Percentiles rank a stretch among this genome's conserved stretches.
phyloP scores from a whole-genome alignment of 179 eudicot genomes.

The Monotropa hypopitys region DNA sequence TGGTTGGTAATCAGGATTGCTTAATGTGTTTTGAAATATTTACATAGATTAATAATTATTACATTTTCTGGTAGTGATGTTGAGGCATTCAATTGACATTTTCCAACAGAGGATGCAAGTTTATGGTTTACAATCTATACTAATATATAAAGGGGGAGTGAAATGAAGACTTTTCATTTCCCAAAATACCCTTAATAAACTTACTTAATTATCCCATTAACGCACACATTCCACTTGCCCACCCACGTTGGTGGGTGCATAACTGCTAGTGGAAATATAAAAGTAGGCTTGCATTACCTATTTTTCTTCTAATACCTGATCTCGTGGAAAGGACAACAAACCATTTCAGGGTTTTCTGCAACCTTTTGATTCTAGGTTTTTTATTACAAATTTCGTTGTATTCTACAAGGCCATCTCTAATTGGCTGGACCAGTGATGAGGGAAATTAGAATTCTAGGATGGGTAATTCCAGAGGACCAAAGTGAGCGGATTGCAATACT shows the following conservation, averaged over 20 bases:
- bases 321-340: neutral
- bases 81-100: neutral
- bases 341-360: too few relatives aligned
- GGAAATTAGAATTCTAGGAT: too few relatives aligned
- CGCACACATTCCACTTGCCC: too few relatives aligned
- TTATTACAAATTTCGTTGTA: neutral
- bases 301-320: neutral
- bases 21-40: neutral
- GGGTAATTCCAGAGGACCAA: too few relatives aligned
- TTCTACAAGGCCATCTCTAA: neutral
- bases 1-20: neutral
- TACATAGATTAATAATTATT: neutral
- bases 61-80: neutral
- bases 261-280: neutral
- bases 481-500: too few relatives aligned
- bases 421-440: too few relatives aligned
- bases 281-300: neutral
- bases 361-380: neutral
- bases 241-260: too few relatives aligned
- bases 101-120: neutral
- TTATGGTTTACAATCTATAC: neutral
- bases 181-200: too few relatives aligned
- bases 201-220: too few relatives aligned
- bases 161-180: too few relatives aligned
- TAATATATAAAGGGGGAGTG: too few relatives aligned